Base-by-base conservation (phyloP, 2,329 filamentous ascomycete species). In the Dryadomyces quercivorus region DNA sequence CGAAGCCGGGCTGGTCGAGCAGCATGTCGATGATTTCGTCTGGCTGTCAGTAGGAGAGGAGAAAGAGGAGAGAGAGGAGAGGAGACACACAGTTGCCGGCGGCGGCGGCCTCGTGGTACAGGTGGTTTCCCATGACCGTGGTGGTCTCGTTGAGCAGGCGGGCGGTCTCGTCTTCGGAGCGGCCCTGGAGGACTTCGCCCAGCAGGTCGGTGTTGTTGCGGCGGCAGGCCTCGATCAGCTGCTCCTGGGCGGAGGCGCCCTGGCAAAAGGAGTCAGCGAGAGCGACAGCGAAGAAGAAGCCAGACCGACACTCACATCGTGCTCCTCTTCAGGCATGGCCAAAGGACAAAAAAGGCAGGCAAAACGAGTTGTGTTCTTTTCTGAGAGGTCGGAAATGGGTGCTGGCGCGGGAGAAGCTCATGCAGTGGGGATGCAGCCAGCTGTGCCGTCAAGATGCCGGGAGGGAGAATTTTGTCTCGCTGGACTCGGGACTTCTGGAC, bases 131-230 rank as follows among this genome's bases (percentile, higher is more conserved):
- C 71, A 96, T 77, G 12, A 90, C 82, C 63, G 93, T 90, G 48
- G 81, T 86, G 51, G 91, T 88, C 50, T 81, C 78, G 75, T 98
- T 98, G 67, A 98, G 82, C 61, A 95, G 82, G 51, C 79, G 69
- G 38, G 90, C 83, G 57, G 88, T 81, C 63, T 86, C 76, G 56
- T 81, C 76, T 54, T 84, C 81, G 56, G 72, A 70, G 60, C 79
- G 78, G 60, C 73, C 72, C 45, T 78, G 71, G 61, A 96, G 76
- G 55, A 91, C 78, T 63, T 93, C 85, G 62, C 80, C 72, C 55
- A 97, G 81, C 57, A 97, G 82, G 53, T 92, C 85, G 61, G 84
- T 84, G 72, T 97, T 96, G 77, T 97, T 92, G 65, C 90, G 82
- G 58, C 92, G 88, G 72, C 88, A 95, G 63, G 93, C 88, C 74